Base-by-base conservation (phyloP, 306 rosid species). In the Herpetospermum pedunculosum region DNA sequence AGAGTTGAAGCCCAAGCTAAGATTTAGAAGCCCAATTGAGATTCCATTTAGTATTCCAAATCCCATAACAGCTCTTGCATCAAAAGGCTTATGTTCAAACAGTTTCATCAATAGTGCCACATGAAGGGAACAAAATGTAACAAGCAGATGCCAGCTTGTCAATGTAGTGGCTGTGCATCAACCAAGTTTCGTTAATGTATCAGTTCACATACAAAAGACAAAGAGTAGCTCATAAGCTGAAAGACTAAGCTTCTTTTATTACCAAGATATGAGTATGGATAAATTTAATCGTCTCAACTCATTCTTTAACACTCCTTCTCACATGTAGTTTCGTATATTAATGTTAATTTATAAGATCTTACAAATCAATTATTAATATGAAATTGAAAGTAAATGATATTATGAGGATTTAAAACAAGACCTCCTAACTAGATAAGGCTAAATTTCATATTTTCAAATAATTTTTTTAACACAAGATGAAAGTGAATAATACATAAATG, bases 121-220 rank as follows among this genome's bases (percentile, higher is more conserved):
- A 40, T 94, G 95, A 84, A 94, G 97, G 58, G 98, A 94, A 82
- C 96, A 94, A 80, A 94, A 94, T 43, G 98, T 94, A 80, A 94
- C 98, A 49, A 94, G 96, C 73, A 94, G 92, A 86, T 94, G 98
- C 98, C 98, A 94, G 84, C 97, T 94, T 72, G 98, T 94, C 96
- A 94, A 86, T 68, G 98, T 91, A 68, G 97, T 94, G 78, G 98
- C 97, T 94, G 92, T 46, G 52, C 54, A 43, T 40, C 73, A 43
- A 41, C 53, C 35, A 68, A 68, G 35, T 68, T 68, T 15, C 53
- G 2, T 68, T 43, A 41, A 68, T 41, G 71, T 19, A 38, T 0
- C 37, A 44, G 53, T 14, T 68, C 71, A 41, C 30, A 23, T 14
- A 14, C 11, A 68, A 68, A 41, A 46, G 73, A 68, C 19, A 68